phyloP scores from a whole-genome alignment of 1,284 basidiomycete genomes.

The Marasmius tenuissimus region DNA sequence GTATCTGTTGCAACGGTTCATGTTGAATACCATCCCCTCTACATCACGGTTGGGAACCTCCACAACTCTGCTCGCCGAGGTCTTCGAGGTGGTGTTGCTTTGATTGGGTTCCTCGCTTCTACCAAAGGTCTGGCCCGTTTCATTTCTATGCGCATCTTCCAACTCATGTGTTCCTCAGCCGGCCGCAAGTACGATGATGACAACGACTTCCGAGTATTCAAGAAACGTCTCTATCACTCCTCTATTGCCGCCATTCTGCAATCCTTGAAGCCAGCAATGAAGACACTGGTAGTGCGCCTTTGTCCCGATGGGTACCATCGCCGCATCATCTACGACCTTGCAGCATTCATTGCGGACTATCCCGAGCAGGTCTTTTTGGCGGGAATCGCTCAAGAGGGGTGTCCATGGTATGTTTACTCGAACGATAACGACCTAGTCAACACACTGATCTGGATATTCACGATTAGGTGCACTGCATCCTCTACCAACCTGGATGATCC shows the following conservation, averaged over 20 bases:
- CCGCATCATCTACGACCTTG: conserved; percentile 6
- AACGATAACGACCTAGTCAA: too few relatives aligned
- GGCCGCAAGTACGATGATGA: neutral
- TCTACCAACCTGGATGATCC: too few relatives aligned
- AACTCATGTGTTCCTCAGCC: neutral
- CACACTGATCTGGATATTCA: too few relatives aligned
- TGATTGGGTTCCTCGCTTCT: neutral
- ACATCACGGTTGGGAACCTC: neutral
- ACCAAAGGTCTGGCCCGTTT: neutral
- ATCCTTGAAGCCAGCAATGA: conserved; percentile 3
- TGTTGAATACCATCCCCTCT: neutral
- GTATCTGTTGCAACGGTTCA: neutral
- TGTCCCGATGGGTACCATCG: conserved; percentile 10
- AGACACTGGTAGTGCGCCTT: neutral
- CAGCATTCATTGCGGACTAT: conserved; percentile 13
- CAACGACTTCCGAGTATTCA: neutral
- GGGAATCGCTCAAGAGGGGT: conserved; percentile 12
- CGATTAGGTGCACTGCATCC: too few relatives aligned
- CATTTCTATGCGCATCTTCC: neutral
- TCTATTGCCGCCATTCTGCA: neutral
- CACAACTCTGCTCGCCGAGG: neutral
- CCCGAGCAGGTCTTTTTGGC: conserved; percentile 9
- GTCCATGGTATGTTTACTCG: conserved; percentile 6
- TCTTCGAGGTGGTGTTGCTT: neutral
- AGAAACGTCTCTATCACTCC: neutral